Evolutionary conservation across 306 rosid species (phyloP).

Genomic region (Gastrolobium villosum): DNA sequence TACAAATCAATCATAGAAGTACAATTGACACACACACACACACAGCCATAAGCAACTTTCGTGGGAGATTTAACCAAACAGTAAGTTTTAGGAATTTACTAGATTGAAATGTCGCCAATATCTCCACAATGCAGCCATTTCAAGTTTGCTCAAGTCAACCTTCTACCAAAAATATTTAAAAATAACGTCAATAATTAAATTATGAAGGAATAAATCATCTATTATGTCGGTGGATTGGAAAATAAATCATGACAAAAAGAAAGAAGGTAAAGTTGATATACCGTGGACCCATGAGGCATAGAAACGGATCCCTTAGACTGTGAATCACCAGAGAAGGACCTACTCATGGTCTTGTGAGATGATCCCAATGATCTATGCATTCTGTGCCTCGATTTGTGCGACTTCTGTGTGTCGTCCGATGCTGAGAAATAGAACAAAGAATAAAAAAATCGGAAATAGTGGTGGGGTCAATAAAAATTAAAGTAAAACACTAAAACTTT

Average conservation of each 20-base stretch:
- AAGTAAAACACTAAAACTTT: conserved; percentile 55
- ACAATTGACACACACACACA: conserved; percentile 9
- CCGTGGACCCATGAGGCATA: conserved; percentile 83
- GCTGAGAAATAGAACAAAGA: conserved; percentile 61
- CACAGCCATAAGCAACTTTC: conserved; percentile 11
- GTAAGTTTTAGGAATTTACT: conserved; percentile 57
- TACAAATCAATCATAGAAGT: conserved; percentile 44
- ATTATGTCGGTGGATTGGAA: conserved; percentile 32
- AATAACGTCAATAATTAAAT: conserved; percentile 20
- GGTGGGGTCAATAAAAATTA: conserved; percentile 62
- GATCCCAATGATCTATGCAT: conserved; percentile 87
- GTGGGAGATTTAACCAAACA: neutral
- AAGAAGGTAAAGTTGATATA: conserved; percentile 49
- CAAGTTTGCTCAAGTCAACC: conserved; percentile 92
- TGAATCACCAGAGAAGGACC: conserved; percentile 92
- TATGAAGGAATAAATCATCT: conserved; percentile 35
- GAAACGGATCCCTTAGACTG: conserved; percentile 89
- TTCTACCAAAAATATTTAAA: conserved; percentile 59
- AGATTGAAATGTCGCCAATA: conserved; percentile 98
- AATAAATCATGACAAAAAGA: conserved; percentile 27
- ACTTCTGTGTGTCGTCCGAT: conserved; percentile 91
- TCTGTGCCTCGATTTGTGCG: conserved; percentile 92
- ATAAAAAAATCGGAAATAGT: conserved; percentile 48
- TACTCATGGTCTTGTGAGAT: conserved; percentile 86
- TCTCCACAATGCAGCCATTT: conserved; percentile 97